phyloP scores from a whole-genome alignment of 352 stramenopile genomes.

The Globisporangium recalcitrans region DNA sequence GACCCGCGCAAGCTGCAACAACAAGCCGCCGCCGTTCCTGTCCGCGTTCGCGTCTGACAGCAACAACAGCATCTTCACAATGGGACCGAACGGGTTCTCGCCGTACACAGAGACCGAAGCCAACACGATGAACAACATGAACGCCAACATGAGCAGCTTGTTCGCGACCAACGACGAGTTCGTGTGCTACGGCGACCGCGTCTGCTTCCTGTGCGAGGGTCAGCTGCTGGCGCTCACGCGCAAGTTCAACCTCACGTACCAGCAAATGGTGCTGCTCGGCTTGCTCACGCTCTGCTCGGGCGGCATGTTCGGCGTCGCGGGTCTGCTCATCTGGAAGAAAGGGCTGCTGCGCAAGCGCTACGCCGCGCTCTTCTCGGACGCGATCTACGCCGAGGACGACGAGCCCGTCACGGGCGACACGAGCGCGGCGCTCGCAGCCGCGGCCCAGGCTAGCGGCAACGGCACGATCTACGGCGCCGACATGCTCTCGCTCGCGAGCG shows the following conservation, averaged over 20 bases:
- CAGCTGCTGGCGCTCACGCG: conserved; percentile 60
- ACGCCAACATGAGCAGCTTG: not conserved
- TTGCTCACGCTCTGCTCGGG: conserved; percentile 46
- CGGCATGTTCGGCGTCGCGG: conserved; percentile 57
- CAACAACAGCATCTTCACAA: not conserved
- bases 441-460: conserved; percentile 11
- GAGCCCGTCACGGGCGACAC: conserved; percentile 16
- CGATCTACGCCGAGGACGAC: conserved; percentile 47
- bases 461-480: conserved; percentile 13
- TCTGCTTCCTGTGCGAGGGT: conserved; percentile 69
- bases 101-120: not conserved
- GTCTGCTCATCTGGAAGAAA: conserved; percentile 67
- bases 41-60: not conserved
- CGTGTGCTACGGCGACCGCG: conserved; percentile 69
- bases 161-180: conserved; percentile 34
- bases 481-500: not conserved
- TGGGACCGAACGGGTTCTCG: not conserved
- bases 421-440: conserved; percentile 10
- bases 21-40: not conserved
- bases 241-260: conserved; percentile 75
- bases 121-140: not conserved
- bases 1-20: not conserved
- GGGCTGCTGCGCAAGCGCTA: conserved; percentile 71
- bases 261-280: conserved; percentile 61
- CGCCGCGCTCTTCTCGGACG: conserved; percentile 53